These are phyloP conservation scores for Collybia sordida DNA, from an alignment of 768 basidiomycete species.

Conservation along the genomic window DNA sequence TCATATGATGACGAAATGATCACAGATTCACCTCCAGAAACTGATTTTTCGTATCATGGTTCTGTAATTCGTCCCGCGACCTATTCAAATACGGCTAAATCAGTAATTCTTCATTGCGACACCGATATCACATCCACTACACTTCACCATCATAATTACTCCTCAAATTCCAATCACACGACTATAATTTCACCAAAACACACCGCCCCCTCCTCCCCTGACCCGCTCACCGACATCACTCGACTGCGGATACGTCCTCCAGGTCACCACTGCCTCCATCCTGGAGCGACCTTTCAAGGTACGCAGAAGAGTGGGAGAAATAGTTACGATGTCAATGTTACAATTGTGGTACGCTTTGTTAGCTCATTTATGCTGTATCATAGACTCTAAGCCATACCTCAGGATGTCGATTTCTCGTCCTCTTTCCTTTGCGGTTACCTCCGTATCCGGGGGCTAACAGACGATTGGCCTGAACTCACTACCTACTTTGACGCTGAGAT, in stretches of 20 bases:
- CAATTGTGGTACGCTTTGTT: constrained; percentile 73
- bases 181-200: constrained; percentile 17
- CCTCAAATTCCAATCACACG: constrained; percentile 13
- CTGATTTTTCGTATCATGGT: constrained; percentile 14
- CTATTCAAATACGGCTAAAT: constrained; percentile 22
- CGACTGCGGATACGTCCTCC: constrained; percentile 71
- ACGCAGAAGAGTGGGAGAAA: constrained; percentile 94
- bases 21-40: constrained; percentile 20
- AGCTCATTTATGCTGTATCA: constrained; percentile 6
- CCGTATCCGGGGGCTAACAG: constrained; percentile 87
- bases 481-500: constrained; percentile 98
- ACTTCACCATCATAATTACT: constrained; percentile 11
- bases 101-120: constrained; percentile 22
- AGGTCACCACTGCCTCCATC: constrained; percentile 78
- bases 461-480: constrained; percentile 93
- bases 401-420: constrained; percentile 89
- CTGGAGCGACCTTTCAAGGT: constrained; percentile 86
- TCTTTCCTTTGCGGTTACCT: constrained; percentile 92
- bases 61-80: constrained; percentile 13
- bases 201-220: constrained; percentile 24
- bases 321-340: constrained; percentile 92
- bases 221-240: constrained; percentile 74
- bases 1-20: constrained; percentile 36
- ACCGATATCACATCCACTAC: constrained; percentile 13
- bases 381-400: constrained; percentile 8